These are phyloP conservation scores for Saturnispora dispora DNA, from an alignment of 805 yeast species.

Conservation along the genomic window DNA sequence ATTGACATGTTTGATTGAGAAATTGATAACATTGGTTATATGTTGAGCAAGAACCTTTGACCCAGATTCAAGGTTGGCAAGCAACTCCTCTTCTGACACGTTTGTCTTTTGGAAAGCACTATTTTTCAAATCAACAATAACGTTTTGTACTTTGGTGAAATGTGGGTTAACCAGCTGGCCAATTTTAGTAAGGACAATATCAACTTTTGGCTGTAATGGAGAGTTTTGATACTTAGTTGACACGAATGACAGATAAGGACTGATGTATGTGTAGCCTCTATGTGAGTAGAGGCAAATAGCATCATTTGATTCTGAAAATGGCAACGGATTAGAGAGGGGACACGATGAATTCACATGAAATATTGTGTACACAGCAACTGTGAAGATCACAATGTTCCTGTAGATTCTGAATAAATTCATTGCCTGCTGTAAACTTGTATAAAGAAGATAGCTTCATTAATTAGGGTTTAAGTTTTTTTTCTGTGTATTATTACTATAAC, in stretches of 20 bases:
- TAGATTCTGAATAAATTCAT: not conserved
- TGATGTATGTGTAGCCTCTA: not conserved
- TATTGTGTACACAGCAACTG: not conserved
- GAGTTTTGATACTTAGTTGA: not conserved
- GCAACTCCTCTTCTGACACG: constrained; percentile 3
- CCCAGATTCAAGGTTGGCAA: constrained; percentile 6
- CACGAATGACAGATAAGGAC: constrained; percentile 1
- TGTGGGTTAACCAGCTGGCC: not conserved
- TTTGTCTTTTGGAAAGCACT: constrained; percentile 6
- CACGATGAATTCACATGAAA: constrained; percentile 4
- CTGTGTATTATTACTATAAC: not conserved
- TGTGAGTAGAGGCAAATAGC: constrained; percentile 8
- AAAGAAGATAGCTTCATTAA: not conserved
- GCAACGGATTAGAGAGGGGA: not conserved
- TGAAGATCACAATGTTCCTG: not conserved
- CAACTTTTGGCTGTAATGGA: constrained; percentile 7
- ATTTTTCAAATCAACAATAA: not conserved
- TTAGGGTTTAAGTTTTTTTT: not conserved
- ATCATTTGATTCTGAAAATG: not conserved
- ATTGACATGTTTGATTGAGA: not conserved
- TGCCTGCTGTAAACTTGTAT: not conserved
- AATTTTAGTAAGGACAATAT: not conserved
- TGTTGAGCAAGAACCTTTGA: constrained; percentile 4
- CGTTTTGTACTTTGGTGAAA: not conserved
- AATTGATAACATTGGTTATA: not conserved